These are phyloP conservation scores for Saccharomycopsis fermentans DNA, from an alignment of 805 yeast species.

Conservation along the genomic window DNA sequence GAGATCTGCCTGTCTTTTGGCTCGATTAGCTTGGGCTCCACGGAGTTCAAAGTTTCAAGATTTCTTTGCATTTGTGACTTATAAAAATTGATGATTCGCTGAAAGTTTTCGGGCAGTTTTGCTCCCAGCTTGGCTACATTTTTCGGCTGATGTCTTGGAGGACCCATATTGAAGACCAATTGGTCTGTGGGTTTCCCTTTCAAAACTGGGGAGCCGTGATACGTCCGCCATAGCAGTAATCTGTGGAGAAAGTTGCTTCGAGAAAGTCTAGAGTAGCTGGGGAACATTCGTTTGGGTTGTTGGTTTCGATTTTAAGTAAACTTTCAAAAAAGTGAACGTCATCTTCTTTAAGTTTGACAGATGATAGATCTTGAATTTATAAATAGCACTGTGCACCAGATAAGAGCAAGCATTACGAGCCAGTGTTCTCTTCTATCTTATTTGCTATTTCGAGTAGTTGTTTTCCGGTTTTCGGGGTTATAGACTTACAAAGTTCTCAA, in stretches of 20 bases:
- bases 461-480: too few species aligned
- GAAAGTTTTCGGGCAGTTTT: not conserved
- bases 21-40: not conserved
- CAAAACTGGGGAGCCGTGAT: not conserved
- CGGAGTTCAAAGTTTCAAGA: slow-evolving; percentile 4
- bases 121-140: not conserved
- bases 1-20: slow-evolving; percentile 2
- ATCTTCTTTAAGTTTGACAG: too few species aligned
- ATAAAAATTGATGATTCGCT: slow-evolving; percentile 4
- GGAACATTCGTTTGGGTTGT: too few species aligned
- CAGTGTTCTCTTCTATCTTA: too few species aligned
- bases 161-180: not conserved
- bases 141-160: not conserved
- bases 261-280: not conserved
- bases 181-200: not conserved
- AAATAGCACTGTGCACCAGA: too few species aligned
- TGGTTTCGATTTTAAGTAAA: too few species aligned
- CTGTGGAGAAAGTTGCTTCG: not conserved
- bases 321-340: too few species aligned
- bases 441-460: too few species aligned
- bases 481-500: too few species aligned
- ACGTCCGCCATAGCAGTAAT: not conserved
- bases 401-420: too few species aligned
- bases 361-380: too few species aligned
- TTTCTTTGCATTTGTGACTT: slow-evolving; percentile 6